A percentile compares a stretch with the other conserved stretches of the same genome.
phyloP scores from a whole-genome alignment of 169 alveolate species.

The Theileria orientalis region DNA sequence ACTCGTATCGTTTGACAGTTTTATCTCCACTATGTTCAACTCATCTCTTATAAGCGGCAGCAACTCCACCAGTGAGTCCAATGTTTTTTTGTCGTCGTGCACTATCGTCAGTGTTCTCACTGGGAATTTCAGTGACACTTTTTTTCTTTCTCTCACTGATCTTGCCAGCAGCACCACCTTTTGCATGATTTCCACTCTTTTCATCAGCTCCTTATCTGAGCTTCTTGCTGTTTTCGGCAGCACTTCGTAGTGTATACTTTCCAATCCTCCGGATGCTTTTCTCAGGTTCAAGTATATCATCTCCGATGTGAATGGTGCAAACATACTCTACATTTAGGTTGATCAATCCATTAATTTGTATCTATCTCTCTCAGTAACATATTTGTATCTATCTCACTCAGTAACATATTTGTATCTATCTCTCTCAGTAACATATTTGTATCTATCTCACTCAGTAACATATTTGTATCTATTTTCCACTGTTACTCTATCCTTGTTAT shows the following conservation, averaged over 20 bases:
- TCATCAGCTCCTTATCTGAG: conserved; percentile 46
- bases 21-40: conserved; percentile 76
- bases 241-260: conserved; percentile 70
- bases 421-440: no score
- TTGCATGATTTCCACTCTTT: conserved; percentile 55
- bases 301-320: conserved; percentile 94
- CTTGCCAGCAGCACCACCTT: conserved; percentile 85
- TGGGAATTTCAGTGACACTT: conserved; percentile 89
- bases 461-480: no score
- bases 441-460: no score
- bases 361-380: no score
- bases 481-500: conserved; percentile 76
- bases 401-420: no score
- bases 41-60: conserved; percentile 81
- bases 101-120: conserved; percentile 75
- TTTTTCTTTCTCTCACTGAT: conserved; percentile 87
- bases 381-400: no score
- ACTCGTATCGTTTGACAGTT: conserved; percentile 73
- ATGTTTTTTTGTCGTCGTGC: conserved; percentile 40
- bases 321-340: no score
- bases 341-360: no score
- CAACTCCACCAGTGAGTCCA: conserved; percentile 42
- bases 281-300: conserved; percentile 86
- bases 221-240: conserved; percentile 35
- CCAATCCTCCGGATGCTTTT: conserved; percentile 37